These are phyloP conservation scores for Umbelopsis vinacea DNA, from an alignment of 192 early-diverging fungal genomes.

Conservation along the genomic window DNA sequence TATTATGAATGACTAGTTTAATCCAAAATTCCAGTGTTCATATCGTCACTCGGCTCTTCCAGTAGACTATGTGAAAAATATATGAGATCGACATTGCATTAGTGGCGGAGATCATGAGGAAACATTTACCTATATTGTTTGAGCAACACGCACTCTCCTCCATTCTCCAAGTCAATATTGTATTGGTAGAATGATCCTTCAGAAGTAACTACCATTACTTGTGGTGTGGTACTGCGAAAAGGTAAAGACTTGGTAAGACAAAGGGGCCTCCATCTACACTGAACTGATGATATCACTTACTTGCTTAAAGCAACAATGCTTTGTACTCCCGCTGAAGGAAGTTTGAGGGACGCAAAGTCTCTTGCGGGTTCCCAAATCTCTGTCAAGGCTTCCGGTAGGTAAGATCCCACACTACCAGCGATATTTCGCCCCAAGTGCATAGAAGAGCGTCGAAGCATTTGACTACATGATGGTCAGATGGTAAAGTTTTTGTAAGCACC, in stretches of 20 bases:
- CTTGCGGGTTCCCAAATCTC: conserved; percentile 96
- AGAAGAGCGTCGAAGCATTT: conserved; percentile 62
- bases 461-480: conserved; percentile 29
- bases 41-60: conserved; percentile 13
- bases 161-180: conserved; percentile 84
- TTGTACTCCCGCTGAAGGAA: conserved; percentile 78
- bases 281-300: conserved; percentile 36
- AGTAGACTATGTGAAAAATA: neutral
- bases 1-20: neutral
- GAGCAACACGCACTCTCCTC: conserved; percentile 84
- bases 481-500: neutral
- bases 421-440: conserved; percentile 65
- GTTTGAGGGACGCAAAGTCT: conserved; percentile 92
- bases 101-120: neutral
- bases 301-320: conserved; percentile 77
- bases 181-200: conserved; percentile 94
- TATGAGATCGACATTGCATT: neutral
- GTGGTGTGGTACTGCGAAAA: conserved; percentile 60
- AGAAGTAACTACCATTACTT: conserved; percentile 89
- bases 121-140: conserved; percentile 72
- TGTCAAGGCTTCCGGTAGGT: conserved; percentile 84
- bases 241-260: neutral
- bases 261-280: neutral
- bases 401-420: conserved; percentile 81
- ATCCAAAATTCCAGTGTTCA: conserved; percentile 7